phyloP scores from a whole-genome alignment of 768 basidiomycete species.

The Tylopilus felleus region DNA sequence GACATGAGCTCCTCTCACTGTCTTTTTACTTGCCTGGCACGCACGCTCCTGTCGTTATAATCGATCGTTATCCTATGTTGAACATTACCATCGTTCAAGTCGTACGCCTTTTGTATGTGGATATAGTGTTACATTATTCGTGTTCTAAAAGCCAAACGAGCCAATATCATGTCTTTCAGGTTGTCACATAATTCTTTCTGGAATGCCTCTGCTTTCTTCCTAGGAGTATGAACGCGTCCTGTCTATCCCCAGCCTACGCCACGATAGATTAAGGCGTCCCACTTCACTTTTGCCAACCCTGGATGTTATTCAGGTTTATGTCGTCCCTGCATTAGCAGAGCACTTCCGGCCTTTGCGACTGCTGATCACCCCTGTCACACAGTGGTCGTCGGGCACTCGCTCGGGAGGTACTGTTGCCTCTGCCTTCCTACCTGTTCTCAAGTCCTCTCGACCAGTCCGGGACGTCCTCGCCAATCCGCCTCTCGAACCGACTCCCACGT shows the following conservation, averaged over 20 bases:
- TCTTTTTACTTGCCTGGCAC: not conserved
- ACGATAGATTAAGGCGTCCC: conserved; percentile 12
- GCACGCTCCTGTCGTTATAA: not conserved
- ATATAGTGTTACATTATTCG: conserved; percentile 29
- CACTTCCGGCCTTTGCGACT: too few relatives aligned
- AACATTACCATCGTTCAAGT: conserved; percentile 17
- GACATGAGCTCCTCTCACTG: conserved; percentile 32
- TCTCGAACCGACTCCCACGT: too few relatives aligned
- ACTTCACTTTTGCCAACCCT: conserved; percentile 13
- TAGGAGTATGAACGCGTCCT: not conserved
- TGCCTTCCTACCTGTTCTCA: too few relatives aligned
- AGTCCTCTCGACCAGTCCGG: too few relatives aligned
- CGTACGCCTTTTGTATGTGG: conserved; percentile 12
- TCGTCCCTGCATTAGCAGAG: too few relatives aligned
- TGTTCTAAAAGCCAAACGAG: conserved; percentile 18
- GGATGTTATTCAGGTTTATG: not conserved
- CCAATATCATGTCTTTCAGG: not conserved
- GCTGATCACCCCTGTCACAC: too few relatives aligned
- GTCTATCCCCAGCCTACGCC: not conserved
- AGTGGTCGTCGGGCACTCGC: too few relatives aligned
- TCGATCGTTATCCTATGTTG: conserved; percentile 6
- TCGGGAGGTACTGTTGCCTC: too few relatives aligned
- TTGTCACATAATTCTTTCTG: not conserved
- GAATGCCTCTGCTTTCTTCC: not conserved
- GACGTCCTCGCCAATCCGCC: too few relatives aligned